Percentiles rank a stretch among this genome's conserved stretches.
Evolutionary conservation across 805 yeast species (phyloP).

Genomic region (Lachancea kluyveri): DNA sequence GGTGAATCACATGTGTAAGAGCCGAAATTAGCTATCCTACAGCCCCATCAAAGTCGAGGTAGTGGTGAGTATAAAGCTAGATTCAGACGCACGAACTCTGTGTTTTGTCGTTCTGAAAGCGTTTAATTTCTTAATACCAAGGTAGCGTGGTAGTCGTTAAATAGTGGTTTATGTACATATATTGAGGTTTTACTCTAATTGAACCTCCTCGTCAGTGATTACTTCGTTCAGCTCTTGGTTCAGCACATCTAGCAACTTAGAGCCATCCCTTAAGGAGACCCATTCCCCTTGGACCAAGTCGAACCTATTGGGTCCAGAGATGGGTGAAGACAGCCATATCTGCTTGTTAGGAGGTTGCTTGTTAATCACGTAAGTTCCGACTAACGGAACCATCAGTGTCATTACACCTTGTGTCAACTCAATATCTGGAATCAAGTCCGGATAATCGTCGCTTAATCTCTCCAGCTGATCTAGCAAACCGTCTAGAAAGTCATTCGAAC

Average conservation of each 20-base stretch:
- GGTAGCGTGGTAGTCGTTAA: too few relatives aligned
- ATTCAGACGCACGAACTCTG: too few relatives aligned
- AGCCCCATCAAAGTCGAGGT: too few relatives aligned
- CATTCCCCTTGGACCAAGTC: conserved; percentile 72
- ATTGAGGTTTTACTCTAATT: too few relatives aligned
- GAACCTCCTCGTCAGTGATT: conserved; percentile 18
- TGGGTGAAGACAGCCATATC: conserved; percentile 91
- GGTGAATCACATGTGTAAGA: too few relatives aligned
- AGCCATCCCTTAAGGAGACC: conserved; percentile 69
- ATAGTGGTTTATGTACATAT: too few relatives aligned
- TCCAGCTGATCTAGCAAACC: conserved; percentile 61
- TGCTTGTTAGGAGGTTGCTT: conserved; percentile 98
- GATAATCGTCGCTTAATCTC: conserved; percentile 51
- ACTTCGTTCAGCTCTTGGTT: conserved; percentile 42
- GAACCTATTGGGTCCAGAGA: conserved; percentile 85
- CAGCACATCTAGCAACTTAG: conserved; percentile 41
- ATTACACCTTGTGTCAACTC: conserved; percentile 74
- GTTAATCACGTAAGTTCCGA: conserved; percentile 86
- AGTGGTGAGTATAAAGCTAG: too few relatives aligned
- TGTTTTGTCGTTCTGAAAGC: too few relatives aligned
- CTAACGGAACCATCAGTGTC: conserved; percentile 60
- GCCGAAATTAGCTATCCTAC: too few relatives aligned
- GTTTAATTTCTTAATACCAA: too few relatives aligned
- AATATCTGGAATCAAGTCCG: conserved; percentile 68
- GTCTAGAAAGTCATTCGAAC: conserved; percentile 68